Evolutionary conservation across 2,329 filamentous ascomycete genomes (phyloP).

Genomic region (Akanthomyces muscarius): DNA sequence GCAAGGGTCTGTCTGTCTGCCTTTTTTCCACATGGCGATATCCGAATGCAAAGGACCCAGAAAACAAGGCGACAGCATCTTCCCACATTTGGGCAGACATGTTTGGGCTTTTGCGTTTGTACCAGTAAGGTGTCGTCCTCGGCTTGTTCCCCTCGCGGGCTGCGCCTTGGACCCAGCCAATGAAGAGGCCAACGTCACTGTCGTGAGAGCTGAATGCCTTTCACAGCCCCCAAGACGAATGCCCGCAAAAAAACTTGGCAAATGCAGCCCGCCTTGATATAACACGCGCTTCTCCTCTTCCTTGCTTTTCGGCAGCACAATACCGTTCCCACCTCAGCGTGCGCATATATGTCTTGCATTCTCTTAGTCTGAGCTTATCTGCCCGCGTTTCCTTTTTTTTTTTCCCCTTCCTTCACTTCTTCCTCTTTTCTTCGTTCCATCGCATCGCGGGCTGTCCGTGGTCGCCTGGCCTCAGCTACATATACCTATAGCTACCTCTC

Average conservation of each 20-base stretch:
- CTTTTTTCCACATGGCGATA: not conserved
- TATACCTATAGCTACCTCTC: not conserved
- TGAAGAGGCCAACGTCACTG: not conserved
- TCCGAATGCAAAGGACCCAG: not conserved
- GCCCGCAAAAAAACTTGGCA: constrained; percentile 12
- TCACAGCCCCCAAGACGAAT: not conserved
- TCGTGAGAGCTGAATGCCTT: not conserved
- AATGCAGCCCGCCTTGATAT: constrained; percentile 5
- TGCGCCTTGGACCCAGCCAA: no score
- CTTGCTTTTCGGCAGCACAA: not conserved
- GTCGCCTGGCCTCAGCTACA: not conserved
- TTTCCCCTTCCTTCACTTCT: not conserved
- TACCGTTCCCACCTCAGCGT: not conserved
- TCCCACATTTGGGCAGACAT: not conserved
- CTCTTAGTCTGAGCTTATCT: constrained; percentile 2
- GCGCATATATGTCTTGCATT: not conserved
- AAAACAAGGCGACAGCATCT: not conserved
- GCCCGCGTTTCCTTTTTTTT: not conserved
- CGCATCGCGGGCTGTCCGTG: not conserved
- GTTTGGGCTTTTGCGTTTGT: no score
- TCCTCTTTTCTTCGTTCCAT: not conserved
- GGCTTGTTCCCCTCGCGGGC: not conserved
- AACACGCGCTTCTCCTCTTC: not conserved
- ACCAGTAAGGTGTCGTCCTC: not conserved
- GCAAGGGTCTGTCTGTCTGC: not conserved